Conservation (phyloP, 805 yeast genomes). For the Candida nonsorbophila region DNA sequence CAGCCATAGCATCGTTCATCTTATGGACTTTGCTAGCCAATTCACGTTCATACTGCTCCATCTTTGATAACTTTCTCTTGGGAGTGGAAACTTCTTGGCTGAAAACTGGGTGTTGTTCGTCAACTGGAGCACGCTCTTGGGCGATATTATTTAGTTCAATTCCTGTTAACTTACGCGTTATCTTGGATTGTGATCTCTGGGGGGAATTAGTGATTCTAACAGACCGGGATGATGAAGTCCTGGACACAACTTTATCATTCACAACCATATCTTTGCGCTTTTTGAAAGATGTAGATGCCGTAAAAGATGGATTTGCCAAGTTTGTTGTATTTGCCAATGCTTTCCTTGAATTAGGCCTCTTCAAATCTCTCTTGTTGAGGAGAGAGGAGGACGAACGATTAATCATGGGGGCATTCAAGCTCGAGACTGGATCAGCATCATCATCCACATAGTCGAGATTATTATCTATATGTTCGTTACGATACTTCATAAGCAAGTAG, state of each 20-base stretch:
- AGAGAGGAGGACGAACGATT: slow-evolving; percentile 12
- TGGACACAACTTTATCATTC: slow-evolving; percentile 19
- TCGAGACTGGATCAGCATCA: no score
- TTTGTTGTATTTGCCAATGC: slow-evolving; percentile 31
- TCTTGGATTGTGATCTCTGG: slow-evolving; percentile 1
- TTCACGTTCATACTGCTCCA: slow-evolving; percentile 12
- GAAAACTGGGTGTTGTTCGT: background rate
- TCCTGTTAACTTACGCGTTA: slow-evolving; percentile 8
- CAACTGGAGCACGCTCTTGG: background rate
- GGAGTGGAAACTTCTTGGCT: slow-evolving; percentile 2
- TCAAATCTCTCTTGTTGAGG: slow-evolving; percentile 15
- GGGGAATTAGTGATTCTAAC: slow-evolving; percentile 2
- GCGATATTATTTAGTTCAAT: slow-evolving; percentile 4
- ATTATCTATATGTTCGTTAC: slow-evolving; percentile 51
- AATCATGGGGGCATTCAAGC: no score
- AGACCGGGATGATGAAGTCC: slow-evolving; percentile 14
- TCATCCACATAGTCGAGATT: slow-evolving; percentile 19
- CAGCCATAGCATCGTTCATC: slow-evolving; percentile 15
- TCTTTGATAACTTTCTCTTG: slow-evolving; percentile 3
- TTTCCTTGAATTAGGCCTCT: slow-evolving; percentile 10
- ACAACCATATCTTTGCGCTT: slow-evolving; percentile 22
- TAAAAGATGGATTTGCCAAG: slow-evolving; percentile 16
- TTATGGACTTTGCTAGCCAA: slow-evolving; percentile 15
- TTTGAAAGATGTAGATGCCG: slow-evolving; percentile 35
- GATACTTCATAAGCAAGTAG: slow-evolving; percentile 65